Conservation (phyloP, 768 basidiomycete genomes). For the Mycena olivaceomarginata region DNA sequence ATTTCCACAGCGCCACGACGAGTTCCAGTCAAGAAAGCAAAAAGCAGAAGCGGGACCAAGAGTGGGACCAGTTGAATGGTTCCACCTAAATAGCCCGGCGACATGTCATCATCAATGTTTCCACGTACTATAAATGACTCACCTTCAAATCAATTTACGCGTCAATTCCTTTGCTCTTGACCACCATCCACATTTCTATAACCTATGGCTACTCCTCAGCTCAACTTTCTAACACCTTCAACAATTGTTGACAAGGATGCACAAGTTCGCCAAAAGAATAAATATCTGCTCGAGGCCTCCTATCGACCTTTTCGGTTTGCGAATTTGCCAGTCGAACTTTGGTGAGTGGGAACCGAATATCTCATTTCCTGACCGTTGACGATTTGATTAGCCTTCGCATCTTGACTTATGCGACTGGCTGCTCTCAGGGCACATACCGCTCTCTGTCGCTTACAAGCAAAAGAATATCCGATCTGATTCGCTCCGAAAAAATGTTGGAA, state of each 20-base stretch:
- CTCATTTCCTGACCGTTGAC: not conserved
- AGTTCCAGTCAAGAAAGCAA: not conserved
- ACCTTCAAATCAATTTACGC: not conserved
- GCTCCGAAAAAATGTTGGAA: slow-evolving; percentile 32
- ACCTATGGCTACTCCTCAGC: no score
- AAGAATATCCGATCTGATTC: slow-evolving; percentile 17
- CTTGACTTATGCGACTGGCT: slow-evolving; percentile 23
- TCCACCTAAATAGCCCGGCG: no score
- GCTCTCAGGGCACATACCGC: slow-evolving; percentile 38
- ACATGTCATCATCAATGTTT: not conserved
- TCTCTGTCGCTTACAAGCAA: slow-evolving; percentile 37
- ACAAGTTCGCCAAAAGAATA: slow-evolving; percentile 26
- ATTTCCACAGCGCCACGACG: slow-evolving; percentile 45
- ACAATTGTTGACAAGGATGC: slow-evolving; percentile 1
- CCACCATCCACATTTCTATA: not conserved
- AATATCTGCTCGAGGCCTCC: slow-evolving; percentile 8
- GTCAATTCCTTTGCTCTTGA: not conserved
- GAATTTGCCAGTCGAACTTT: slow-evolving; percentile 35
- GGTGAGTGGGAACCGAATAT: not conserved
- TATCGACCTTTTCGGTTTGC: slow-evolving; percentile 26
- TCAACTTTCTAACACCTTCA: not conserved
- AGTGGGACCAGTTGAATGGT: no score
- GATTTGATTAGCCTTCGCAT: slow-evolving; percentile 21
- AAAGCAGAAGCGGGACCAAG: no score
- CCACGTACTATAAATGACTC: no score